A percentile compares a stretch with the other conserved stretches of the same genome.
Conservation (phyloP, 225 moss, liverwort and hornwort species). For the Antitrichia curtipendula region DNA sequence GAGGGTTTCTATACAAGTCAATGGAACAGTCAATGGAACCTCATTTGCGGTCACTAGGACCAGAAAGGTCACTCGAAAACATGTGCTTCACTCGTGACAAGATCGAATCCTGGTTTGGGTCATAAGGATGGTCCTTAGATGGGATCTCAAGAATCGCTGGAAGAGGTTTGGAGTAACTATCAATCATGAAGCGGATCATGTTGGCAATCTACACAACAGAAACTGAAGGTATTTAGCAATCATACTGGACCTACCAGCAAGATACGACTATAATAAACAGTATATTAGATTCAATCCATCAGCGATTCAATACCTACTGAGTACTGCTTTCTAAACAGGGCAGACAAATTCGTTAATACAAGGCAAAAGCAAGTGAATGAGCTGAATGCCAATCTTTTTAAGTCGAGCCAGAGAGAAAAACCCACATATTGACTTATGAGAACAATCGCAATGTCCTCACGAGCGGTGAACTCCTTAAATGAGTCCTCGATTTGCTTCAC, state of each 20-base stretch:
- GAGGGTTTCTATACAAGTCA: constrained; percentile 7
- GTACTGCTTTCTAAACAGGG: not conserved
- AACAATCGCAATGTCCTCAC: constrained; percentile 81
- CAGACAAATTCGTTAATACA: not conserved
- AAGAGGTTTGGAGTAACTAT: constrained; percentile 65
- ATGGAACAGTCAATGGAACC: not conserved
- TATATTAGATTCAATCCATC: not conserved
- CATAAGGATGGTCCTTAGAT: constrained; percentile 92
- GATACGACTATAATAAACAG: not conserved
- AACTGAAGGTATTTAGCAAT: not conserved
- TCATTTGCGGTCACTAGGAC: constrained; percentile 24
- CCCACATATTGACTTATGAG: constrained; percentile 91
- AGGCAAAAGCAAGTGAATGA: not conserved
- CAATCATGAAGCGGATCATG: constrained; percentile 80
- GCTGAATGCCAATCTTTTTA: not conserved
- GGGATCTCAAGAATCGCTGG: constrained; percentile 89
- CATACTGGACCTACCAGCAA: not conserved
- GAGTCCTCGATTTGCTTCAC: constrained; percentile 85
- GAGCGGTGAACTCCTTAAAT: constrained; percentile 77
- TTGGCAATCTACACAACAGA: constrained; percentile 61
- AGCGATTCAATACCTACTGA: not conserved
- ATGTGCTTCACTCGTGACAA: constrained; percentile 85
- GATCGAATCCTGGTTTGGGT: constrained; percentile 75
- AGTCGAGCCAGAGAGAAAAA: not conserved
- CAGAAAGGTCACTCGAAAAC: constrained; percentile 52